Evolutionary conservation across 805 yeast species (phyloP).

Genomic region (Groenewaldozyma tartarivorans): DNA sequence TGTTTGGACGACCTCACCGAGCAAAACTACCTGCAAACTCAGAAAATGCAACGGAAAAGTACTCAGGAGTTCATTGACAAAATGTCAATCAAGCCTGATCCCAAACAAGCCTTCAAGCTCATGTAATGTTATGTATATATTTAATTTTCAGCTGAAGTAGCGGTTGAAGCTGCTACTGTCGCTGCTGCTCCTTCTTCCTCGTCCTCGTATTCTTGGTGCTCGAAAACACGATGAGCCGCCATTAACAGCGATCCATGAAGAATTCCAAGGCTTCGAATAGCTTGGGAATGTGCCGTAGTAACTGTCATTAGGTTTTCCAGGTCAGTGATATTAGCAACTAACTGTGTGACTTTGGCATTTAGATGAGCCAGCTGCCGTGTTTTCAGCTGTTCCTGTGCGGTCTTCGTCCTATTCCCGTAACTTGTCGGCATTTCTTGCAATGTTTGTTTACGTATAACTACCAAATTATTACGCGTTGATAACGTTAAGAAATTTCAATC

Average conservation of each 20-base stretch:
- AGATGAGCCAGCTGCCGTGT: conserved; percentile 41
- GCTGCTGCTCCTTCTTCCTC: too few relatives aligned
- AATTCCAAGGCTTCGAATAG: conserved; percentile 44
- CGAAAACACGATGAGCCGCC: conserved; percentile 19
- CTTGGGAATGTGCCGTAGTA: conserved; percentile 43
- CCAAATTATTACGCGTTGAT: too few relatives aligned
- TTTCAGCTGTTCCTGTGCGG: conserved; percentile 10
- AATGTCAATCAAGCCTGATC: background rate
- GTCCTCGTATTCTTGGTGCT: conserved; percentile 18
- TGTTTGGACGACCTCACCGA: conserved; percentile 5
- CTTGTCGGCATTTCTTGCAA: too few relatives aligned
- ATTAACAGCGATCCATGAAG: conserved; percentile 46
- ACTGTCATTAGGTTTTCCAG: conserved; percentile 42
- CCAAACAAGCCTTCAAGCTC: background rate
- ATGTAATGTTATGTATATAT: too few relatives aligned
- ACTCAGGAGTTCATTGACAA: background rate
- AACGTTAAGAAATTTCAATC: too few relatives aligned
- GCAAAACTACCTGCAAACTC: background rate
- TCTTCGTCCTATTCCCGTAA: too few relatives aligned
- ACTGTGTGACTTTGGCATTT: conserved; percentile 42
- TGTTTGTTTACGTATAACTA: too few relatives aligned
- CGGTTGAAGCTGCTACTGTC: too few relatives aligned
- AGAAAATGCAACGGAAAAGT: background rate
- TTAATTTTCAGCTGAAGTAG: too few relatives aligned
- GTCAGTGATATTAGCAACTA: conserved; percentile 48